Evolutionary conservation across 2,329 filamentous ascomycete species (phyloP), one percentile per base, ranked within the genome.

Genomic region (Phoma sp.): DNA sequence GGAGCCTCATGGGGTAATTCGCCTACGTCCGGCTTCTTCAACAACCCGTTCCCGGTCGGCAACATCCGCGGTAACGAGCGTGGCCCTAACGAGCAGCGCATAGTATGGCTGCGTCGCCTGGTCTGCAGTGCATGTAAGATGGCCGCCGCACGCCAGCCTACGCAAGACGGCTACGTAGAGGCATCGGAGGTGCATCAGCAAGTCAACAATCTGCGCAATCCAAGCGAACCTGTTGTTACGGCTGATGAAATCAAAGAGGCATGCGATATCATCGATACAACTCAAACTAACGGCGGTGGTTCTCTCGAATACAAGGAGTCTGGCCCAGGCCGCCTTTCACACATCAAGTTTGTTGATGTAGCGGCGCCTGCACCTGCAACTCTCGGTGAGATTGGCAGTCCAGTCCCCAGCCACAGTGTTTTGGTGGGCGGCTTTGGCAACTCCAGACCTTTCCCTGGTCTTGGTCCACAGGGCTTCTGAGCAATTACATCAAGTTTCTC

Each of bases 201-300:
- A 66, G 87, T 92, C 62, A 83, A 88, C 8, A 82, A 84, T 49
- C 80, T 90, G 27, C 86, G 87, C 48, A 78, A 78, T 30, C 77
- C 83, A n/a, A 80, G 80, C 48, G 83, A 88, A 53, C 75, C 81
- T 24, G 70, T 78, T 65, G 85, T 79, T 73, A 80, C 60, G 73
- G 86, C 79, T 68, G 82, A 80, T 24, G 93, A 97, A 66, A 82
- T 98, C 64, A 81, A 93, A 35, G 86, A 90, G 52, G 88, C 96
- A 54, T 95, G 90, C 72, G 93, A 98, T 66, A 96, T 93, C 0
- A 91, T 96, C 71, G 95, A 95, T 52, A 96, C 89, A 66, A 72
- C 79, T 2, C 86, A 88, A 55, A 98, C 56, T 24, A 71, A 98
- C 66, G 95, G 95, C 40, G 93, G 93, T 39, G 95, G 95, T n/a